These are phyloP conservation scores for Aspergillus sp. DNA, from an alignment of 2,329 filamentous ascomycete genomes.

Conservation along the genomic window DNA sequence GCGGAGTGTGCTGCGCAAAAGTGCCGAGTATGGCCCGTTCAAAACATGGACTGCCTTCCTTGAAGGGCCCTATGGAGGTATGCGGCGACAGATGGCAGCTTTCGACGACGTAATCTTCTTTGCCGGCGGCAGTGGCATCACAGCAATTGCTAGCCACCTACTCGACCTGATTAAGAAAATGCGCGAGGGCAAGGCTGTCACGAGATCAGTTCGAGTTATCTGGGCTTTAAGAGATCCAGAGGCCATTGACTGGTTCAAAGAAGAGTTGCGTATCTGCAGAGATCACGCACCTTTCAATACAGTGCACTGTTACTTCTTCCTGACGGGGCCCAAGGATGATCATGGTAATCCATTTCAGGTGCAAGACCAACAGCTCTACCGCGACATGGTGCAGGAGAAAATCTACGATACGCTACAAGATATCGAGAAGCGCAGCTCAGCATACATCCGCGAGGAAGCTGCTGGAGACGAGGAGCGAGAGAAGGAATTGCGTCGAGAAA, in stretches of 20 bases:
- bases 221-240: conserved; percentile 91
- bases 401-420: conserved; percentile 85
- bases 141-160: conserved; percentile 86
- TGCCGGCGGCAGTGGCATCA: conserved; percentile 91
- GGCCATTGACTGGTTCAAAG: conserved; percentile 96
- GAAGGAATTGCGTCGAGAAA: conserved; percentile 74
- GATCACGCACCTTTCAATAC: conserved; percentile 85
- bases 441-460: conserved; percentile 78
- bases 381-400: conserved; percentile 77
- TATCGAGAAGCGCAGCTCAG: conserved; percentile 83
- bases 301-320: conserved; percentile 91
- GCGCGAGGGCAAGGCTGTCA: conserved; percentile 91
- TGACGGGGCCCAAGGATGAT: conserved; percentile 68
- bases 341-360: conserved; percentile 40
- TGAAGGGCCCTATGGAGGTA: conserved; percentile 92
- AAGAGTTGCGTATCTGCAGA: conserved; percentile 87
- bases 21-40: conserved; percentile 81
- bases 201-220: conserved; percentile 85
- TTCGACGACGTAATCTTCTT: conserved; percentile 94
- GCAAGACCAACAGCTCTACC: conserved; percentile 60
- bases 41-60: conserved; percentile 91
- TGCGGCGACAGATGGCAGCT: conserved; percentile 83
- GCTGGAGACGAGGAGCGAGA: conserved; percentile 77
- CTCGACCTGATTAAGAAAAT: conserved; percentile 95
- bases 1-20: conserved; percentile 75